Percentiles rank a stretch among this genome's conserved stretches.
Evolutionary conservation across 441 rosid species (phyloP).

Genomic region (Kokia cookei): DNA sequence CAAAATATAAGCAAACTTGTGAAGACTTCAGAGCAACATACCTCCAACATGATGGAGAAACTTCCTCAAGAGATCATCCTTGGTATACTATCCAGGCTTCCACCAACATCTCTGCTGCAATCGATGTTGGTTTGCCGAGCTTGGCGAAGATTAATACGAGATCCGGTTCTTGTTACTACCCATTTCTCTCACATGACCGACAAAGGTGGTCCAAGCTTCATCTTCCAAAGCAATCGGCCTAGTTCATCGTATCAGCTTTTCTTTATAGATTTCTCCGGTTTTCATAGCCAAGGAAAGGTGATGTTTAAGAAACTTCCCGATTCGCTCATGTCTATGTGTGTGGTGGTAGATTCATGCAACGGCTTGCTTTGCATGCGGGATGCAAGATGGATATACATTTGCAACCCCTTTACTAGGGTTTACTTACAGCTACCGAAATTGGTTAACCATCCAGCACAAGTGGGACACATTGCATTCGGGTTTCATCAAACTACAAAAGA

Average conservation of each 20-base stretch:
- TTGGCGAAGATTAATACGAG: constrained; percentile 47
- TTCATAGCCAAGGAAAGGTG: constrained; percentile 5
- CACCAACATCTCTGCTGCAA: constrained; percentile 52
- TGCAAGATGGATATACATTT: constrained; percentile 47
- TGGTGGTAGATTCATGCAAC: constrained; percentile 60
- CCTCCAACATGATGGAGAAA: constrained; percentile 23
- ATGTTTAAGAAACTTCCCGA: constrained; percentile 21
- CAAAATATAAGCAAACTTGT: neutral
- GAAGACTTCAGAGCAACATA: neutral
- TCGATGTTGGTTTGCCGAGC: constrained; percentile 55
- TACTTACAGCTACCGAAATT: constrained; percentile 47
- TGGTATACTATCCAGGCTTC: constrained; percentile 61
- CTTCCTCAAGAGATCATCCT: constrained; percentile 59
- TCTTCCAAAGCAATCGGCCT: constrained; percentile 62
- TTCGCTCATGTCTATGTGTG: constrained; percentile 31
- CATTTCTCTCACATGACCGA: constrained; percentile 20
- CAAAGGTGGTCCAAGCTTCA: constrained; percentile 39
- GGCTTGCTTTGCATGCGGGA: constrained; percentile 67
- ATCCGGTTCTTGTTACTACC: constrained; percentile 30
- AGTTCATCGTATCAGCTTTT: neutral
- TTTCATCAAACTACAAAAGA: constrained; percentile 34
- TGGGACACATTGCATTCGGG: constrained; percentile 70
- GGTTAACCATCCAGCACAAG: constrained; percentile 43
- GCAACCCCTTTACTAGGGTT: constrained; percentile 66
- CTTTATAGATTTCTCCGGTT: constrained; percentile 45